Evolutionary conservation across 164 flowering plant species (phyloP).

Genomic region (Kingdonia uniflora): DNA sequence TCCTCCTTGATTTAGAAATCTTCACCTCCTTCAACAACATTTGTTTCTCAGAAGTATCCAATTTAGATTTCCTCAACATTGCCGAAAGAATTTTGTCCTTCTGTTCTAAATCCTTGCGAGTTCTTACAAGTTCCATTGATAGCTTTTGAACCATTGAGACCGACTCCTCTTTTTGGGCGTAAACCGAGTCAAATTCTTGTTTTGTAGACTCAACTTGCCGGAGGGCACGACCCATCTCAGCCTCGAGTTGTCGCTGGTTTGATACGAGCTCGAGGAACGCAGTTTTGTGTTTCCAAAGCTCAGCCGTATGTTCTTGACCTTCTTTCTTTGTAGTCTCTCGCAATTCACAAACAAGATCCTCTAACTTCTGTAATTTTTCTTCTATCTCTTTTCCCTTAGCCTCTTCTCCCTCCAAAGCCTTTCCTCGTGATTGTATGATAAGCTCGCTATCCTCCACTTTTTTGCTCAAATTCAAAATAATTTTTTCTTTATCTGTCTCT

Average conservation of each 20-base stretch:
- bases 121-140: constrained; percentile 50
- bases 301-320: constrained; percentile 50
- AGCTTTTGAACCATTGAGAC: constrained; percentile 47
- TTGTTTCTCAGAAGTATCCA: constrained; percentile 65
- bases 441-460: constrained; percentile 42
- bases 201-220: constrained; percentile 66
- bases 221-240: constrained; percentile 67
- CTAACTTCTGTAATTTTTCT: constrained; percentile 36
- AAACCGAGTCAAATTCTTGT: constrained; percentile 44
- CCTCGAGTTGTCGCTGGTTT: constrained; percentile 80
- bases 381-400: constrained; percentile 44
- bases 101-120: constrained; percentile 68
- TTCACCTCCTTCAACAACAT: constrained; percentile 66
- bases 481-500: constrained; percentile 38
- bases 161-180: constrained; percentile 63
- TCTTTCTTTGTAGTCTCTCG: constrained; percentile 39
- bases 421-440: constrained; percentile 37
- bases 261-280: constrained; percentile 92
- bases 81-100: constrained; percentile 83
- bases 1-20: constrained; percentile 52
- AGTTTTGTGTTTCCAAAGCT: constrained; percentile 74
- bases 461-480: constrained; percentile 32
- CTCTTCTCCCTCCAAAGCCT: constrained; percentile 40
- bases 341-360: constrained; percentile 35
- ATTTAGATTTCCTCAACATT: constrained; percentile 72